Evolutionary conservation across 2,329 filamentous ascomycete species (phyloP).

Genomic region (Simplicillium sp.): DNA sequence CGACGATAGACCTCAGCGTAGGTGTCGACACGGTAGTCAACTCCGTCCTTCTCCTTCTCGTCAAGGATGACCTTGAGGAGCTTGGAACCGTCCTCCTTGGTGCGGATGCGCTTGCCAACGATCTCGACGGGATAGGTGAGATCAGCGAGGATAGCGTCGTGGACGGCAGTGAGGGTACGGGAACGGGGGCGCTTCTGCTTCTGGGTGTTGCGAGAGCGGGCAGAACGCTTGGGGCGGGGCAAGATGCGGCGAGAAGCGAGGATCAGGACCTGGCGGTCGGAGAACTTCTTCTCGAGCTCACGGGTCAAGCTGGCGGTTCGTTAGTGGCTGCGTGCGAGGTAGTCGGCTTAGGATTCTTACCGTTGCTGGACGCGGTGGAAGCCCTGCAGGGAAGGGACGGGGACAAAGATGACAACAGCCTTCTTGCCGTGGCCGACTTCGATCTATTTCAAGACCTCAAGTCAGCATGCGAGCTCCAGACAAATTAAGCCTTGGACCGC

Average conservation of each 20-base stretch:
- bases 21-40: constrained; percentile 99
- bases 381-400: constrained; percentile 92
- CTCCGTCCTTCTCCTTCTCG: constrained; percentile 99
- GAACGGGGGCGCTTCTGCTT: constrained; percentile 98
- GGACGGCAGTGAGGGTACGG: constrained; percentile 94
- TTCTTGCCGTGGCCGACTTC: constrained; percentile 99
- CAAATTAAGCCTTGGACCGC: constrained; percentile 57
- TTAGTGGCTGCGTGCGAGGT: constrained; percentile 10
- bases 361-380: constrained; percentile 99
- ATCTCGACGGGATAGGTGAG: constrained; percentile 99
- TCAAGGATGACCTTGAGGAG: constrained; percentile 97
- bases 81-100: constrained; percentile 98
- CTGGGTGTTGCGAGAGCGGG: constrained; percentile 89
- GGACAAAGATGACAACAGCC: constrained; percentile 99
- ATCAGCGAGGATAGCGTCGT: constrained; percentile 96
- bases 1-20: constrained; percentile 99
- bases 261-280: constrained; percentile 98
- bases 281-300: constrained; percentile 99
- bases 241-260: constrained; percentile 98
- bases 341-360: constrained; percentile 44
- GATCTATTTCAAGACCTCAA: constrained; percentile 69
- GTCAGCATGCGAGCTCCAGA: constrained; percentile 72
- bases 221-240: constrained; percentile 96
- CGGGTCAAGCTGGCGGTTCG: constrained; percentile 71
- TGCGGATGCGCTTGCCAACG: constrained; percentile 96